These are phyloP conservation scores for Coemansia furcata DNA, from an alignment of 192 early-diverging fungal genomes.

Conservation along the genomic window DNA sequence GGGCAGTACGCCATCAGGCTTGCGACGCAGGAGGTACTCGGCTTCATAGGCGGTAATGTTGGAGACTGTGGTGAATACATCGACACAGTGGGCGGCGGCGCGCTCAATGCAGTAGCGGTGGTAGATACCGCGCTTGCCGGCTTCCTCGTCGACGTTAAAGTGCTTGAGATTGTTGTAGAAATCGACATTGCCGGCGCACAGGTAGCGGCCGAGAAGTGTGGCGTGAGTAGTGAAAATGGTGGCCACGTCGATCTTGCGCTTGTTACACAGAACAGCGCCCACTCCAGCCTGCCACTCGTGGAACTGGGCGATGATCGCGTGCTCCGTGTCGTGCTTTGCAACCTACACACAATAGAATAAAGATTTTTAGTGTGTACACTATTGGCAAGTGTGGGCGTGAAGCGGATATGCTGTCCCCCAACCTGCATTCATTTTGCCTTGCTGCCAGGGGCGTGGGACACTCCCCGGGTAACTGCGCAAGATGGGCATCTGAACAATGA, in stretches of 20 bases:
- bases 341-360: slow-evolving; percentile 24
- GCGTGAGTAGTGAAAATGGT: slow-evolving; percentile 98
- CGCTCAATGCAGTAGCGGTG: slow-evolving; percentile 96
- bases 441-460: neutral
- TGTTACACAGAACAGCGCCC: slow-evolving; percentile 83
- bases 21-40: slow-evolving; percentile 90
- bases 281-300: slow-evolving; percentile 96
- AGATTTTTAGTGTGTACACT: neutral
- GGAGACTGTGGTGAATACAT: slow-evolving; percentile 97
- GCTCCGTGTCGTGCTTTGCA: slow-evolving; percentile 41
- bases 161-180: slow-evolving; percentile 93
- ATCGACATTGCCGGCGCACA: slow-evolving; percentile 93
- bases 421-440: neutral
- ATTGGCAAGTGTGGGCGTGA: neutral
- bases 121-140: slow-evolving; percentile 95
- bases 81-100: slow-evolving; percentile 89
- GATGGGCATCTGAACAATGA: neutral
- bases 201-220: slow-evolving; percentile 90
- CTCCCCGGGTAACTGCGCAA: neutral
- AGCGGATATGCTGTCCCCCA: neutral
- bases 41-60: slow-evolving; percentile 97
- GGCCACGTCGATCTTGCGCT: slow-evolving; percentile 81
- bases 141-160: slow-evolving; percentile 94
- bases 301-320: slow-evolving; percentile 91
- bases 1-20: slow-evolving; percentile 94